phyloP scores from a whole-genome alignment of 768 basidiomycete species.

The Boletus rubescentipes region DNA sequence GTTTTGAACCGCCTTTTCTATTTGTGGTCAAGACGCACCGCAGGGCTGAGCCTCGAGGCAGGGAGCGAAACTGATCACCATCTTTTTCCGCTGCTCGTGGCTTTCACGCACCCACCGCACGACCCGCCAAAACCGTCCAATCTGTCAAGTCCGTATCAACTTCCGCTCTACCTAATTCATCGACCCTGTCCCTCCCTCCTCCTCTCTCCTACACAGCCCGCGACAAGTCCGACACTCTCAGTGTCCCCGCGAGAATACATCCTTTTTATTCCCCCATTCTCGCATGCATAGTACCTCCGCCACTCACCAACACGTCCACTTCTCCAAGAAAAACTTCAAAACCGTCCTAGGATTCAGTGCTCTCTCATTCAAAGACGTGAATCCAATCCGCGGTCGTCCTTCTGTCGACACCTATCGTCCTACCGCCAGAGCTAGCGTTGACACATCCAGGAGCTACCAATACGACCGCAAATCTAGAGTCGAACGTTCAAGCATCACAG shows the following conservation, averaged over 20 bases:
- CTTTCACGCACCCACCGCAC: slow-evolving; percentile 37
- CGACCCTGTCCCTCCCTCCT: slow-evolving; percentile 26
- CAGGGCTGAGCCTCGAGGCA: slow-evolving; percentile 34
- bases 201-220: slow-evolving; percentile 25
- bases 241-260: slow-evolving; percentile 29
- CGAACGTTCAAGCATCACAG: slow-evolving; percentile 39
- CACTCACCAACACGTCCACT: slow-evolving; percentile 34
- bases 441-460: slow-evolving; percentile 41
- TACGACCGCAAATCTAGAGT: slow-evolving; percentile 35
- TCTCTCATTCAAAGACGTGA: slow-evolving; percentile 37
- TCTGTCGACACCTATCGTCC: slow-evolving; percentile 29
- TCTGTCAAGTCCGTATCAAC: slow-evolving; percentile 28
- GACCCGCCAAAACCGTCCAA: slow-evolving; percentile 29
- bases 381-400: slow-evolving; percentile 29
- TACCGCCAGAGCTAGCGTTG: slow-evolving; percentile 43
- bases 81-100: slow-evolving; percentile 35
- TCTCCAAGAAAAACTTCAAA: slow-evolving; percentile 47
- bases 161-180: slow-evolving; percentile 33
- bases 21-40: slow-evolving; percentile 19
- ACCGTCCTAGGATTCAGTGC: slow-evolving; percentile 46
- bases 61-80: slow-evolving; percentile 20
- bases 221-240: slow-evolving; percentile 25
- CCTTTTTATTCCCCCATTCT: slow-evolving; percentile 20
- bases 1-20: slow-evolving; percentile 19
- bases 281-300: slow-evolving; percentile 46